Base-by-base conservation (phyloP, 805 yeast species). In the Candida coleopterorum region DNA sequence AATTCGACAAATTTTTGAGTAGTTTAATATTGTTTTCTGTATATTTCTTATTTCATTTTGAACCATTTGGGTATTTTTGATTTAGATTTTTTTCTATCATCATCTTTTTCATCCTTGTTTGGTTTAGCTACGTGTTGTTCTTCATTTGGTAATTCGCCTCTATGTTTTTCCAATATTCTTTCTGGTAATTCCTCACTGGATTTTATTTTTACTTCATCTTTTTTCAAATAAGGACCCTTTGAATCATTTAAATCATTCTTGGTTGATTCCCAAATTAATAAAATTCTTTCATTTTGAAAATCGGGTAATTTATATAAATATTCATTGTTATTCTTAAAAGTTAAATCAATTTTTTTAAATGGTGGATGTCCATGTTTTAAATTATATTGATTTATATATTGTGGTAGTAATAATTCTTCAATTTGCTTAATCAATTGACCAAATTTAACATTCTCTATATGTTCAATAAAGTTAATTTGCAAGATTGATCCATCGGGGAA, bases 351-450 rank as follows among this genome's bases (percentile, higher is more conserved):
- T 18, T 43, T 52, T 9, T 48, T 44, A 36, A 66, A 66, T 2
- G 73, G 72, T 3, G 73, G 73, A 38, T 48, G 55, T 11, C 69
- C 62, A 25, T 52, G 48, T 35, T 56, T 61, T 33, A 67, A 49
- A 20, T 40, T 46, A 45, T 63, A 67, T 28, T 47, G 36, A 20
- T 62, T 58, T 24, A 54, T 37, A 39, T 45, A 56, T n/a, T 48
- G 37, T 3, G 58, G 62, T 5, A 47, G 33, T 10, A 67, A 35
- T 31, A 58, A 48, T 5, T 51, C 53, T 42, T 67, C 72, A 17
- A 67, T 51, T 40, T 52, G 58, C 42, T 60, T 60, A 26, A 66
- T 38, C 18, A 67, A 42, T 32, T 59, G 60, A 7, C 72, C 73
- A 32, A 63, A 50, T 35, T 59, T 62, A 11, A 50, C 42, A 2